A percentile compares a stretch with the other conserved stretches of the same genome.
Conservation (phyloP, 352 stramenopile species). For the Phytopythium kandeliae region DNA sequence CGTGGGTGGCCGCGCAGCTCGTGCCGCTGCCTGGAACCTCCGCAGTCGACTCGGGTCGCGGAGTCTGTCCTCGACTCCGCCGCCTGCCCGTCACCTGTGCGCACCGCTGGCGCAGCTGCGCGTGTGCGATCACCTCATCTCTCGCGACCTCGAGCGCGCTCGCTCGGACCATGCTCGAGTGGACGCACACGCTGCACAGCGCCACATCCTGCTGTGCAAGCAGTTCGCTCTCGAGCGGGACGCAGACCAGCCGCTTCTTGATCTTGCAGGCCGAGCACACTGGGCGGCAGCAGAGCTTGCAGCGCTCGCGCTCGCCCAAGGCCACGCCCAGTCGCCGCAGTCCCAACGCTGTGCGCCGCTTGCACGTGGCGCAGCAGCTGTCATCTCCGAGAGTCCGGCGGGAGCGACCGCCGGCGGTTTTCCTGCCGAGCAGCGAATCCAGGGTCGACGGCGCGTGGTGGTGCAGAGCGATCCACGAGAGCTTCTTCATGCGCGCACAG, state of each 20-base stretch:
- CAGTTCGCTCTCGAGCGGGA: slow-evolving; percentile 14
- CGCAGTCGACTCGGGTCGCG: background rate
- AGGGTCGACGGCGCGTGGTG: slow-evolving; percentile 7
- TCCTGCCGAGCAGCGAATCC: slow-evolving; percentile 11
- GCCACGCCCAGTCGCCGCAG: slow-evolving; percentile 11
- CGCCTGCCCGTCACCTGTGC: slow-evolving; percentile 8
- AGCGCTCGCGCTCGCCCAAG: slow-evolving; percentile 15
- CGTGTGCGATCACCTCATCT: slow-evolving; percentile 20
- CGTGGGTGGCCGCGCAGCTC: background rate
- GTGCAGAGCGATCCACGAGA: slow-evolving; percentile 47
- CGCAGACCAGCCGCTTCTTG: slow-evolving; percentile 35
- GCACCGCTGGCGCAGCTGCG: slow-evolving; percentile 13
- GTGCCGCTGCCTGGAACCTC: background rate
- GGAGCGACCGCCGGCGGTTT: background rate
- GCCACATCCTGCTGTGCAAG: slow-evolving; percentile 28
- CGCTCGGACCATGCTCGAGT: slow-evolving; percentile 27
- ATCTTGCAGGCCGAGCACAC: slow-evolving; percentile 51
- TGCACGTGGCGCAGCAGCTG: slow-evolving; percentile 30
- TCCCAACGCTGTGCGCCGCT: slow-evolving; percentile 15
- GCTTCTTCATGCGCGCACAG: slow-evolving; percentile 65
- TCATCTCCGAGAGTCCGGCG: slow-evolving; percentile 4
- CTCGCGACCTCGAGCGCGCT: slow-evolving; percentile 27
- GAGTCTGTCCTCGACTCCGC: background rate
- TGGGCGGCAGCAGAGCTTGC: slow-evolving; percentile 36
- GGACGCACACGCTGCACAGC: slow-evolving; percentile 33